Base-by-base conservation (phyloP, 345 rosid genomes). In the Citrus mangshanensis region DNA sequence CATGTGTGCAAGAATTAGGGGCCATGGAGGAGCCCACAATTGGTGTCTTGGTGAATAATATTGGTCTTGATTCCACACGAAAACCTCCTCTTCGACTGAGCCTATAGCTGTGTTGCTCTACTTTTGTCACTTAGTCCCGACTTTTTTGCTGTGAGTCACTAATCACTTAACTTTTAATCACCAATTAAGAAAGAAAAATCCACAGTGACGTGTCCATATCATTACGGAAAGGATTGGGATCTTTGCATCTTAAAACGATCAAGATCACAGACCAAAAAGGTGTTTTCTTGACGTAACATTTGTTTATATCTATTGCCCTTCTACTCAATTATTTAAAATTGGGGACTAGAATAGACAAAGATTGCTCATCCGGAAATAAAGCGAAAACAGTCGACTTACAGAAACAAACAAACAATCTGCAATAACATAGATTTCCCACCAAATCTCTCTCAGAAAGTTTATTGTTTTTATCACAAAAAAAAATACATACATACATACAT, bases 281-380 rank as follows among this genome's bases (percentile, higher is more conserved):
- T 77, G 71, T 75, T 75, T 58, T 54, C n/a, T 71, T 51, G 30
- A 18, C 35, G 28, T 70, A 56, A 56, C 63, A 2, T 12, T 28
- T 70, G 58, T 30, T 19, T 54, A 32, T 32, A 30, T 40, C 18
- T 13, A 7, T 46, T n/a, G 27, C 38, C 30, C 68, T 18, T 27
- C 19, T 4, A n/a, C 74, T 75, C 80, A 75, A 78, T 78, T 56
- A 81, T 80, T 76, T 74, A 83, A 79, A 72, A 70, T 76, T 13
- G 68, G 55, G 81, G 74, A 74, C 78, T 64, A 60, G 27, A 80
- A 84, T 59, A 77, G 84, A 76, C 85, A 83, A 68, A 77, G 49
- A 80, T 59, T 77, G 51, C 80, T 59, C 60, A 62, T 46, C 66
- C 32, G 74, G 37, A 61, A 42, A 60, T 81, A 76, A 81, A 80